phyloP scores from a whole-genome alignment of 2,329 filamentous ascomycete genomes.

The Fusarium setosum region DNA sequence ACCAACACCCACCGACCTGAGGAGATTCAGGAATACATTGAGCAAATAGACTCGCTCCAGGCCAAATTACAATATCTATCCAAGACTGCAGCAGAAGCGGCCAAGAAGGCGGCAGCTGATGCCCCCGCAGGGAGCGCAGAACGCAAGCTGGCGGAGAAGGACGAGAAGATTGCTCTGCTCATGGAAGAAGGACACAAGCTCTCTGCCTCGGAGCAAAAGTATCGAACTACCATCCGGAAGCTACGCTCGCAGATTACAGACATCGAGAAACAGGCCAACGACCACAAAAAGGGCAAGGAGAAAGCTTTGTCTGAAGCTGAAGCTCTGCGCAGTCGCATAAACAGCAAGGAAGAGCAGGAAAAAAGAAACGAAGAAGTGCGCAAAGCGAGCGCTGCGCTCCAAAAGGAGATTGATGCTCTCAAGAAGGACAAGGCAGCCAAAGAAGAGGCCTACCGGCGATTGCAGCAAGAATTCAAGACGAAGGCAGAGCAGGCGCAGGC shows the following conservation, averaged over 20 bases:
- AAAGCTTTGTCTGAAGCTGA: slow-evolving; percentile 65
- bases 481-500: slow-evolving; percentile 73
- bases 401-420: slow-evolving; percentile 50
- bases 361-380: slow-evolving; percentile 62
- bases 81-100: slow-evolving; percentile 80
- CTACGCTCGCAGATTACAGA: slow-evolving; percentile 74
- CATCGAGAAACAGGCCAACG: slow-evolving; percentile 72
- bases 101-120: slow-evolving; percentile 73
- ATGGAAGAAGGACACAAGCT: slow-evolving; percentile 94
- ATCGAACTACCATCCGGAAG: slow-evolving; percentile 85
- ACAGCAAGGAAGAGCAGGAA: slow-evolving; percentile 64
- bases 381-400: slow-evolving; percentile 65
- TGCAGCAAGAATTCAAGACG: slow-evolving; percentile 76
- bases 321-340: slow-evolving; percentile 58
- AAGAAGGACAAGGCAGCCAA: slow-evolving; percentile 68
- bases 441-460: slow-evolving; percentile 72
- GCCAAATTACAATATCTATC: slow-evolving; percentile 91
- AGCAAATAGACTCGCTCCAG: slow-evolving; percentile 92
- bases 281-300: slow-evolving; percentile 69
- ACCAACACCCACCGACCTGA: slow-evolving; percentile 69
- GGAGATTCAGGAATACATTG: slow-evolving; percentile 84
- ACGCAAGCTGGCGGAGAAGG: slow-evolving; percentile 87
- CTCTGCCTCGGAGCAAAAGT: slow-evolving; percentile 86
- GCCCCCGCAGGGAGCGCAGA: slow-evolving; percentile 75
- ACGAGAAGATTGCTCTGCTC: slow-evolving; percentile 87